These are phyloP conservation scores for Lactarius tabidus DNA, from an alignment of 768 basidiomycete genomes.

Conservation along the genomic window DNA sequence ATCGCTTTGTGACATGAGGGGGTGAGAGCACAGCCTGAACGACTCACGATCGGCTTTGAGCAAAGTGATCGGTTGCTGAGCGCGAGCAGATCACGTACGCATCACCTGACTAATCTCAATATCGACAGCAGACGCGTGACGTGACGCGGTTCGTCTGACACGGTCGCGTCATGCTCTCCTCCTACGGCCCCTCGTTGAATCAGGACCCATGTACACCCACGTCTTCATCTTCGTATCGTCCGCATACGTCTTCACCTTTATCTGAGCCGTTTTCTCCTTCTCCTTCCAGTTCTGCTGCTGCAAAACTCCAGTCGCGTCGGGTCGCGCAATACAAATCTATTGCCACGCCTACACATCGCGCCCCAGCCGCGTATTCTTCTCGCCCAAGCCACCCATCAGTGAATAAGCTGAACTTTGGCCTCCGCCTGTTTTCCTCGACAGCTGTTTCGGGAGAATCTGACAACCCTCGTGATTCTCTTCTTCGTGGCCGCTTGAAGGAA, in stretches of 20 bases:
- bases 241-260: conserved; percentile 24
- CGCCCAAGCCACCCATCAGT: background rate
- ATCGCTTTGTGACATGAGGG: background rate
- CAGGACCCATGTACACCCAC: conserved; percentile 20
- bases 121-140: background rate
- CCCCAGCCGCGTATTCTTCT: conserved; percentile 20
- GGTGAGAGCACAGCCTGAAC: background rate
- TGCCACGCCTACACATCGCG: conserved; percentile 16
- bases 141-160: background rate
- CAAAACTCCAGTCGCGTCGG: conserved; percentile 22
- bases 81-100: background rate
- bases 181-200: background rate
- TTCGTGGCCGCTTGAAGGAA: conserved; percentile 28
- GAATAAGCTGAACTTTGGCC: background rate
- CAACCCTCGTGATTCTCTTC: conserved; percentile 22
- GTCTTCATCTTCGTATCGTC: conserved; percentile 13
- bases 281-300: conserved; percentile 7
- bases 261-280: conserved; percentile 19
- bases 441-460: conserved; percentile 5
- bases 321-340: conserved; percentile 24
- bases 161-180: conserved; percentile 6
- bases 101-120: too few species aligned
- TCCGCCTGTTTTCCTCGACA: background rate
- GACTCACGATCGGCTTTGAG: background rate
- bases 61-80: background rate